phyloP scores from a whole-genome alignment of 1,284 basidiomycete species.

The Sanghuangporus baumii region DNA sequence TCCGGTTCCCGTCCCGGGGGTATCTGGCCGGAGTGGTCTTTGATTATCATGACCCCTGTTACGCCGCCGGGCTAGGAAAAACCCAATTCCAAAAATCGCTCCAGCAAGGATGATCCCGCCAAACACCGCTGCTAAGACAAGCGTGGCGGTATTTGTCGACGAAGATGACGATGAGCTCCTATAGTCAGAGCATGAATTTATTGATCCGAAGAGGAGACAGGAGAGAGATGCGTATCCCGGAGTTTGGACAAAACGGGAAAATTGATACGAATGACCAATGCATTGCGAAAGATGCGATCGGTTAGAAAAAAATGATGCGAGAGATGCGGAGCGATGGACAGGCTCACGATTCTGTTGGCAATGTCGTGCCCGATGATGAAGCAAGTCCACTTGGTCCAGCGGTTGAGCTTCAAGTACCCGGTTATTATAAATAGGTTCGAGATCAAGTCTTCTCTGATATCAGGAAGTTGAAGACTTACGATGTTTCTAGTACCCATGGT shows the following conservation, averaged over 20 bases:
- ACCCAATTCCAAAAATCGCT: neutral
- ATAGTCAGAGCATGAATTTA: neutral
- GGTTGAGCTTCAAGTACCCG: neutral
- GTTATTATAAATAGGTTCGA: neutral
- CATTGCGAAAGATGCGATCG: neutral
- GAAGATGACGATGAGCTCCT: neutral
- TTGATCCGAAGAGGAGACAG: neutral
- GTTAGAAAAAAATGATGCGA: neutral
- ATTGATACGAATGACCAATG: neutral
- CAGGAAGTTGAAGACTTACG: neutral
- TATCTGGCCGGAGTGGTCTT: neutral
- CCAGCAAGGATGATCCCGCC: slow-evolving; percentile 7
- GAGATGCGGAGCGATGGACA: neutral
- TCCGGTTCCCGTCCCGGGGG: neutral
- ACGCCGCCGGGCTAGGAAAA: neutral
- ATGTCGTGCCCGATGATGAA: neutral
- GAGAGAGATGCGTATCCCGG: neutral
- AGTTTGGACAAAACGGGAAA: slow-evolving; percentile 3
- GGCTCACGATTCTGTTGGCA: neutral
- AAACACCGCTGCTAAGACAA: slow-evolving; percentile 13
- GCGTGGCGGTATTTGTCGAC: neutral
- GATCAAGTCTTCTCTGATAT: neutral
- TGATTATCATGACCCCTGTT: neutral
- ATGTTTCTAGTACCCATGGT: slow-evolving; percentile 7
- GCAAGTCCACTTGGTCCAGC: neutral